Evolutionary conservation across 768 basidiomycete species (phyloP).

Genomic region (Mrakia frigida): DNA sequence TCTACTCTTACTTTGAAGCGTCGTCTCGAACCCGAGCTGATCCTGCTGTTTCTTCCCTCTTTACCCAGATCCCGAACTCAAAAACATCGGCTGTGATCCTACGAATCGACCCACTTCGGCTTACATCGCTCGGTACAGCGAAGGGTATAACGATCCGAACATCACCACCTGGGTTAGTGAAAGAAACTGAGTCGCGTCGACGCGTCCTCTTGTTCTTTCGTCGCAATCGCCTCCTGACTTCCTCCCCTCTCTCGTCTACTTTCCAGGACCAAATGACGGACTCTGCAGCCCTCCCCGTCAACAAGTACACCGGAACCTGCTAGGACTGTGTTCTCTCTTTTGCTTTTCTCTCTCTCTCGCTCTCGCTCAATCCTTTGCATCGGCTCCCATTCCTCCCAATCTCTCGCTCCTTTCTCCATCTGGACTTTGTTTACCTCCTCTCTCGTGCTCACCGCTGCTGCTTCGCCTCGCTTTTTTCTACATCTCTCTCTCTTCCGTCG

Average conservation of each 20-base stretch:
- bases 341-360: too few species aligned
- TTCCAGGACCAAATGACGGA: slow-evolving; percentile 17
- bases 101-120: not conserved
- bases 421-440: too few species aligned
- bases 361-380: too few species aligned
- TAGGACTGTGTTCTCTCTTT: not conserved
- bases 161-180: slow-evolving; percentile 6
- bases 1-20: not conserved
- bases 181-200: too few species aligned
- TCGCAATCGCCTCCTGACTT: too few species aligned
- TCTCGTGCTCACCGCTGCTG: too few species aligned
- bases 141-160: slow-evolving; percentile 17
- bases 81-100: slow-evolving; percentile 26
- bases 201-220: not conserved
- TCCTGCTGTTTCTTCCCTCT: not conserved
- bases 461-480: too few species aligned
- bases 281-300: not conserved
- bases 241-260: not conserved
- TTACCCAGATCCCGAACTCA: slow-evolving; percentile 2
- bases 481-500: too few species aligned
- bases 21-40: not conserved
- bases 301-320: not conserved
- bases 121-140: slow-evolving; percentile 7
- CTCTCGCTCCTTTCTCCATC: too few species aligned
- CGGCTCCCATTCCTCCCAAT: too few species aligned